A percentile compares a stretch with the other conserved stretches of the same genome.
These are phyloP conservation scores for Penicilliopsis zonata DNA, from an alignment of 495 filamentous ascomycete genomes.

Conservation along the genomic window DNA sequence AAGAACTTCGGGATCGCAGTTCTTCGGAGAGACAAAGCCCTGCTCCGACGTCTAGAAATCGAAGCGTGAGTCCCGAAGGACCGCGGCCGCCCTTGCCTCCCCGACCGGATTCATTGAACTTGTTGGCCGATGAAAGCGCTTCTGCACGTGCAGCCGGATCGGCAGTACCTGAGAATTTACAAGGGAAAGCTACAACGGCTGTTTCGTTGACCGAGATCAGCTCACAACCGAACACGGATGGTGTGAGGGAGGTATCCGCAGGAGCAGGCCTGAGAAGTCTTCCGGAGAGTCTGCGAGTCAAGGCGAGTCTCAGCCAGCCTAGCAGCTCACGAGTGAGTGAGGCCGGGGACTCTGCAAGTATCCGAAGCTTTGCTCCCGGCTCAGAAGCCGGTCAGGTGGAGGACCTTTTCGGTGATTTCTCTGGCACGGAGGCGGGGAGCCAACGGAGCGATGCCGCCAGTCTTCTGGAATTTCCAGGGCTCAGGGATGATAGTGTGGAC, in stretches of 20 bases:
- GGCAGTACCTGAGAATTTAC: constrained; percentile 33
- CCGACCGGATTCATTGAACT: constrained; percentile 39
- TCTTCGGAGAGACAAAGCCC: constrained; percentile 2
- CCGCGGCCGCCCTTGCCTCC: constrained; percentile 56
- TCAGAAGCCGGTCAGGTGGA: constrained; percentile 65
- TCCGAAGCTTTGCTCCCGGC: constrained; percentile 72
- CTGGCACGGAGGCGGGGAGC: constrained; percentile 15
- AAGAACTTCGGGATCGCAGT: no score
- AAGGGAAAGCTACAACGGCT: constrained; percentile 71
- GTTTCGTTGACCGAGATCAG: constrained; percentile 67
- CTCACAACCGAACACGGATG: constrained; percentile 57
- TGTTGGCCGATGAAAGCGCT: constrained; percentile 27
- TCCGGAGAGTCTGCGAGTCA: constrained; percentile 23
- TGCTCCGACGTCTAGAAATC: constrained; percentile 5
- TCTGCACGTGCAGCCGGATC: constrained; percentile 8
- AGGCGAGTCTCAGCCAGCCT: constrained; percentile 33
- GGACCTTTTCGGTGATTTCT: constrained; percentile 64
- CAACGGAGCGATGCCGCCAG: constrained; percentile 15
- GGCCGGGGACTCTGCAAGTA: constrained; percentile 67
- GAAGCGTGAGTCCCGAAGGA: constrained; percentile 24
- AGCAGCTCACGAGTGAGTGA: constrained; percentile 44
- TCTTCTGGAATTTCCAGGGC: constrained; percentile 39
- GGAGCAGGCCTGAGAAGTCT: constrained; percentile 26
- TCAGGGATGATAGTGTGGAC: constrained; percentile 39
- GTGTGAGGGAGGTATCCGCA: constrained; percentile 48